Base-by-base conservation (phyloP, 2,329 filamentous ascomycete genomes). In the Lasiodiplodia citricola region DNA sequence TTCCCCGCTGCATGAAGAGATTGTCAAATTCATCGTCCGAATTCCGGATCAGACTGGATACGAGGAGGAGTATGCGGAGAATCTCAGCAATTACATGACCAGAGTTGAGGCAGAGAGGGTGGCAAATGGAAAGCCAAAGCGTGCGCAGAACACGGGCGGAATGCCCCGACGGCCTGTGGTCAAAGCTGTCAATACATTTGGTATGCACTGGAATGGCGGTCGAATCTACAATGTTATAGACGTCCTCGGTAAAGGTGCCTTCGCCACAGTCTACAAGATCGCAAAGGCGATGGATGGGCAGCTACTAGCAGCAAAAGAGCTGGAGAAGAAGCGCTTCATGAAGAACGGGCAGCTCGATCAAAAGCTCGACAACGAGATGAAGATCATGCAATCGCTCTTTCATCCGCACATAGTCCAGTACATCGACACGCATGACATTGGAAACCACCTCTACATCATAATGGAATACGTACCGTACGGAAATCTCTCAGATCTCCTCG, bases 291-390 rank as follows among this genome's bases (percentile, higher is more conserved):
- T 89, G 74, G 90, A 96, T 75, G 96, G 96, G 1, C 84, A 88
- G 37, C 88, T 95, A 0, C 96, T 92, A 75, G 96, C 96, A 4
- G 94, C 94, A 16, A 99, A 99, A 78, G 94, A 98, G 79, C 87
- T 99, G 4, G 94, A 97, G 79, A 98, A 97, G 82, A 89, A 92
- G 65, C 90, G 90, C 21, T 97, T 97, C 76, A 92, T 97, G 84
- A 97, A 97, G 82, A 96, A 97, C 74, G 94, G 94, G 2, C 85
- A 94, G 23, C 81, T 97, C 25, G 94, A 97, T 75, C 91, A 94
- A 72, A 97, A 96, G 79, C 91, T 98, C 16, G 93, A 97, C 76
- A 97, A 96, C 74, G 96, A 99, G 81, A 95, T 99, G 91, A 92
- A 89, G 72, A 98, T 99, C 74, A 98, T 99, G 93, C 89, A 91